A percentile compares a stretch with the other conserved stretches of the same genome.
phyloP scores from a whole-genome alignment of 2,329 filamentous ascomycete genomes.

The Fusarium austroafricanum region DNA sequence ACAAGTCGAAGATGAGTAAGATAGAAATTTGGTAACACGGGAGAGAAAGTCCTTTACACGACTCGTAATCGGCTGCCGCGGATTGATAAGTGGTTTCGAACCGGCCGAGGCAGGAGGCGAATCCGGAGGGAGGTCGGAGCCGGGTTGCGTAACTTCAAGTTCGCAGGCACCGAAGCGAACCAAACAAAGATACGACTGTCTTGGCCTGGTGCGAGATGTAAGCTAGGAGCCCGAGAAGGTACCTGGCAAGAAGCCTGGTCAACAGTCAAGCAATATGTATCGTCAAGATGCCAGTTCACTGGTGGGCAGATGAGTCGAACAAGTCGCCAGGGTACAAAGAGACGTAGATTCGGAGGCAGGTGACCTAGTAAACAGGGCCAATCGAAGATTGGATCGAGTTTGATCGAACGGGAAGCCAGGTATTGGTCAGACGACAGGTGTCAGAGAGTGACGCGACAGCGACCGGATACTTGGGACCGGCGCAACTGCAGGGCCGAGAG shows the following conservation, averaged over 20 bases:
- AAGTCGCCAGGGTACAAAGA: constrained; percentile 35
- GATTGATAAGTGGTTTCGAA: constrained; percentile 37
- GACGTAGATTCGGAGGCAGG: constrained; percentile 37
- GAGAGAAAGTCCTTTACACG: constrained; percentile 25
- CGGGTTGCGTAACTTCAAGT: constrained; percentile 37
- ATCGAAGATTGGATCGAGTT: constrained; percentile 34
- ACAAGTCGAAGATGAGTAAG: constrained; percentile 13
- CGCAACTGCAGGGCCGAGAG: constrained; percentile 23
- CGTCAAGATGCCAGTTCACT: constrained; percentile 22
- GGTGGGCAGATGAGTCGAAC: constrained; percentile 38
- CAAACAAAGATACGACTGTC: constrained; percentile 22
- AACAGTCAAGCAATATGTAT: constrained; percentile 29
- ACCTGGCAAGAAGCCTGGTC: constrained; percentile 11
- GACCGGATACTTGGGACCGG: constrained; percentile 37
- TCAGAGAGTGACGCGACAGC: constrained; percentile 40
- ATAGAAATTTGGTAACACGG: constrained; percentile 18
- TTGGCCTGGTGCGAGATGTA: constrained; percentile 15
- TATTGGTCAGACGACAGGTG: constrained; percentile 39
- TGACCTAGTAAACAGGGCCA: constrained; percentile 36
- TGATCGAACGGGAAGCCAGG: constrained; percentile 31
- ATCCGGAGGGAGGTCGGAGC: constrained; percentile 40
- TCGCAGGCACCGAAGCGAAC: constrained; percentile 22
- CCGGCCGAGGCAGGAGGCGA: constrained; percentile 42
- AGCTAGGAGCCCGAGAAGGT: constrained; percentile 12
- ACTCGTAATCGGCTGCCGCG: constrained; percentile 35